Base-by-base conservation (phyloP, 768 basidiomycete genomes). In the Termitomyces sp. region DNA sequence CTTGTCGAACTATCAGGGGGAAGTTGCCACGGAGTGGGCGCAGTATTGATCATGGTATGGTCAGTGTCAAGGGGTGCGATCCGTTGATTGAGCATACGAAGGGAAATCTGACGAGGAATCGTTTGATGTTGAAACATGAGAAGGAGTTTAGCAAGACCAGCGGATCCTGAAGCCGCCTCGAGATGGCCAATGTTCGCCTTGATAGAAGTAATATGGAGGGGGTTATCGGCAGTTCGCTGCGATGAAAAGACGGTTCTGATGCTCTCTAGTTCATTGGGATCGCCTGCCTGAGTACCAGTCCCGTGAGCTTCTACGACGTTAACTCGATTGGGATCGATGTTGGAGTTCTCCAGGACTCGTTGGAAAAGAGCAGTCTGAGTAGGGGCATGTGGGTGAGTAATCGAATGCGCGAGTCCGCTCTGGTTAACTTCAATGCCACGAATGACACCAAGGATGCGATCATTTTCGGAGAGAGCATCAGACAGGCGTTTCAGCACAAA, bases 111-210 rank as follows among this genome's bases (percentile, higher is more conserved):
- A 31, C 70, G 73, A 10, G 88, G 88, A 42, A 91, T 85, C 7
- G 63, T 62, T 18, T 69, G 65, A 36, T 85, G 73, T 23, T 68
- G 74, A 33, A 90, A 57, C 89, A 90, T 89, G 44, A 90, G 70
- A 29, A 90, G 65, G 38, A 89, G 69, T 56, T 91, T 91, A 7
- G 83, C 86, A 5, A 91, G 76, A 16, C 87, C 80, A 7, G 85
- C 84, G 5, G 83, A 80, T 1, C 89, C 88, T 11, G 88, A 89
- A 12, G 88, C 88, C 1, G 86, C 86, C 63, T 89, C 89, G 3
- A 86, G 70, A 63, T 91, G 89, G 0, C 89, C 88, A 22, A 89
- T 80, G 62, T 89, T 89, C 9, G 80, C 84, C 59, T 89, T 89
- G 59, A 89, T 72, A 3, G 85, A 86, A 7, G 84, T 83, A 20